Conservation (phyloP, 2,329 filamentous ascomycete genomes). For the Coniochaeta prunicola region DNA sequence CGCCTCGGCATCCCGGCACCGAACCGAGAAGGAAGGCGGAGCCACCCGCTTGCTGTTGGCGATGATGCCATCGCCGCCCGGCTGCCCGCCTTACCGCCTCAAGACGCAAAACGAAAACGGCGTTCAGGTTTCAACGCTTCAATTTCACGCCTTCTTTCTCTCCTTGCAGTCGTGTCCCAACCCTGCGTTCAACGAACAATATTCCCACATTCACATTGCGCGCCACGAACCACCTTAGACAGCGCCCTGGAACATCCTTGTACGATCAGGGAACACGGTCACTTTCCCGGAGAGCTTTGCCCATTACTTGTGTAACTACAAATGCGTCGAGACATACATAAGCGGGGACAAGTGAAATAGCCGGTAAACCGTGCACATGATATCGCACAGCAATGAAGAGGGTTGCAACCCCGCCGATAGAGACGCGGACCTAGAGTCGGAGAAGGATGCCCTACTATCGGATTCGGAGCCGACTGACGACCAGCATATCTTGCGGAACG, state of each 20-base stretch:
- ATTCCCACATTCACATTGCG: too few relatives aligned
- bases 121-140: background rate
- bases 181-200: too few relatives aligned
- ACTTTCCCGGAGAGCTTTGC: background rate
- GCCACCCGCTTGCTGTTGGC: background rate
- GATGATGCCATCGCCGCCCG: background rate
- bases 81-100: background rate
- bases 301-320: background rate
- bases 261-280: too few relatives aligned
- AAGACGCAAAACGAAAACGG: background rate
- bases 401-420: background rate
- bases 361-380: background rate
- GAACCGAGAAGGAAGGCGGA: background rate
- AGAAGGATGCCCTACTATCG: background rate
- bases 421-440: background rate
- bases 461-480: background rate
- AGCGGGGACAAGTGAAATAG: background rate
- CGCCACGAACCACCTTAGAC: too few relatives aligned
- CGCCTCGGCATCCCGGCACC: background rate
- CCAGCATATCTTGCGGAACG: background rate
- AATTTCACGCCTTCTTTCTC: background rate
- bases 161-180: background rate
- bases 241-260: too few relatives aligned
- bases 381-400: background rate
- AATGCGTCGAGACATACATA: background rate